These are phyloP conservation scores for Chaetothyriales sp. DNA, from an alignment of 2,329 filamentous ascomycete genomes.

Conservation along the genomic window DNA sequence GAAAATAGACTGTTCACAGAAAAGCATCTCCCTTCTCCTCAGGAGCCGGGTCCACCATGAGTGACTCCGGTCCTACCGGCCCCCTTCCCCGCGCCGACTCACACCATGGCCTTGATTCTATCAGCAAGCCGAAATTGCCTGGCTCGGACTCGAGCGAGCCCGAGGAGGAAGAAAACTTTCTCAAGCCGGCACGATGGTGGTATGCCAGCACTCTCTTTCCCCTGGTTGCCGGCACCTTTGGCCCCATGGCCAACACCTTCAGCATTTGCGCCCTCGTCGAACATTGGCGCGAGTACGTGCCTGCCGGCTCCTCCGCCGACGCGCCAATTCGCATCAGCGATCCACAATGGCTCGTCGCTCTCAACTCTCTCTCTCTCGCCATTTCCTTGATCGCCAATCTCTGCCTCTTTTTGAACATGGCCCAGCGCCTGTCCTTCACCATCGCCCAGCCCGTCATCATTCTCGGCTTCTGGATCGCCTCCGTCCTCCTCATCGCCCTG, in stretches of 20 bases:
- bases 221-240: conserved; percentile 42
- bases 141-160: conserved; percentile 4
- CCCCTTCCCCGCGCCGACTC: conserved; percentile 35
- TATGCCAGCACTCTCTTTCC: conserved; percentile 47
- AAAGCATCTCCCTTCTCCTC: background rate
- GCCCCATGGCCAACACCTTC: conserved; percentile 42
- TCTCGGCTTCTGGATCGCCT: conserved; percentile 44
- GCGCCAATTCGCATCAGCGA: conserved; percentile 37
- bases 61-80: conserved; percentile 41
- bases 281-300: conserved; percentile 42
- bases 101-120: conserved; percentile 31
- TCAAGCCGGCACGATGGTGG: conserved; percentile 40
- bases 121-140: conserved; percentile 12
- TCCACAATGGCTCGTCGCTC: conserved; percentile 40
- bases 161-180: conserved; percentile 12
- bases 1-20: no score
- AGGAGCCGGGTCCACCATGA: conserved; percentile 27
- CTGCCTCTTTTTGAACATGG: conserved; percentile 46
- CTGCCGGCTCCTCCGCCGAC: conserved; percentile 31
- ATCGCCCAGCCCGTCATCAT: conserved; percentile 48
- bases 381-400: conserved; percentile 43
- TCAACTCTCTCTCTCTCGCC: conserved; percentile 43
- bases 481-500: conserved; percentile 40
- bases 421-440: conserved; percentile 39
- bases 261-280: conserved; percentile 43